phyloP scores from a whole-genome alignment of 257 asterid genomes.

The Jasminum sambac region DNA sequence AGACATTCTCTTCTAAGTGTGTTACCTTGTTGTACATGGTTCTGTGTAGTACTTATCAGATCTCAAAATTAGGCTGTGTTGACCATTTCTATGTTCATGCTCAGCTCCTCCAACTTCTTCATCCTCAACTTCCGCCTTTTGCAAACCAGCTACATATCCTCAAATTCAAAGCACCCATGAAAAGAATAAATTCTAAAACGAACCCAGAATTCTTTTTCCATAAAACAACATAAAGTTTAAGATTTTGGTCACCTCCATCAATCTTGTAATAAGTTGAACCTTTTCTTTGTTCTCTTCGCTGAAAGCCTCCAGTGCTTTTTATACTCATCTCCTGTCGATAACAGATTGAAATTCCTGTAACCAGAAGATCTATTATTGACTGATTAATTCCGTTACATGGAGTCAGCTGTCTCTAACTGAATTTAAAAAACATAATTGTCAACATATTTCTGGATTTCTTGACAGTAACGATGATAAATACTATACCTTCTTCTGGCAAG shows the following conservation, averaged over 20 bases:
- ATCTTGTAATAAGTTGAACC: slow-evolving; percentile 80
- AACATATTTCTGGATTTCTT: neutral
- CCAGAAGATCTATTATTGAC: neutral
- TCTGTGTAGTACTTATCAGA: no score
- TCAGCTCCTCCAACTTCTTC: slow-evolving; percentile 98
- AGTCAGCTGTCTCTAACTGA: neutral
- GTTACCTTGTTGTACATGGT: no score
- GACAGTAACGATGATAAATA: neutral
- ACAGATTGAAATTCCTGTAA: slow-evolving; percentile 1
- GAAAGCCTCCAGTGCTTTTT: slow-evolving; percentile 94
- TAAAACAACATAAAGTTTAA: neutral
- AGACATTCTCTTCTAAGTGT: no score
- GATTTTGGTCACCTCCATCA: slow-evolving; percentile 85
- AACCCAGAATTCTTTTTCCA: neutral
- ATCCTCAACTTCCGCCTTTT: slow-evolving; percentile 85
- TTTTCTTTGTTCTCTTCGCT: slow-evolving; percentile 95
- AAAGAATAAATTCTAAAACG: neutral
- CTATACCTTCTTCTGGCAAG: slow-evolving; percentile 94
- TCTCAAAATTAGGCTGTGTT: slow-evolving; percentile 37
- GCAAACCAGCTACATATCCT: slow-evolving; percentile 65
- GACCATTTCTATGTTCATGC: slow-evolving; percentile 93
- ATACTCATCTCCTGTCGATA: slow-evolving; percentile 80
- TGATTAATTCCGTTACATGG: neutral
- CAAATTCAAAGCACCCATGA: neutral
- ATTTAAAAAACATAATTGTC: neutral